Base-by-base conservation (phyloP, 1,139 yeast species). In the Saccharomycopsis phalli region DNA sequence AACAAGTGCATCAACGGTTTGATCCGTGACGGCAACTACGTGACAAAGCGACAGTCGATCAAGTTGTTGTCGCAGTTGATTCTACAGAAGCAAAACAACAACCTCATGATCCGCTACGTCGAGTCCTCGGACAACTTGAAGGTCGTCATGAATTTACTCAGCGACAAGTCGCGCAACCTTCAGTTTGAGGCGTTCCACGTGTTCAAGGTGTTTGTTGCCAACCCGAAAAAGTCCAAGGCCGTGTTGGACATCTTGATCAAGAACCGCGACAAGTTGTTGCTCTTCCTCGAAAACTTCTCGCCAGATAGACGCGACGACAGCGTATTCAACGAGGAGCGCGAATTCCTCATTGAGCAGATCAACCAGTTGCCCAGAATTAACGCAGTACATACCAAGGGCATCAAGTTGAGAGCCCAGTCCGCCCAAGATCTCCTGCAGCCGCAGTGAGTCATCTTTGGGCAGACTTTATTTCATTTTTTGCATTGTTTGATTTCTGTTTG, bases 141-240 rank as follows among this genome's bases (percentile, higher is more conserved):
- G 58, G 62, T 86, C 42, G 75, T 86, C 32, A 91, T 91, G 98
- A 69, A 82, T 30, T 62, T 87, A 46, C 65, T 91, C 51, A 81
- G 93, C 48, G 96, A 91, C 56, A 82, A 81, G 59, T 87, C 94
- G 53, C 83, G 81, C 53, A 88, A 87, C 57, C 68, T 91, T 46
- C 95, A 87, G 57, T 63, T 77, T 44, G 98, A 91, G 59, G 91
- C 95, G 3, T 91, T 91, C 56, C 91, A 91, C 52, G 81, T 91
- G 29, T 91, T 91, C 63, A 91, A 91, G 60, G 83, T 80, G 32
- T 86, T 91, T 60, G 88, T 87, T 27, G 98, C 96, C 5, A 91
- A 91, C 58, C 98, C 98, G 4, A 79, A 81, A 50, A 88, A 88
- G 58, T 70, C 87, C 1, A 86, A 79, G 55, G 76, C 81, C 8